Base-by-base conservation (phyloP, 2,329 filamentous ascomycete species). In the Juglanconis oblonga region DNA sequence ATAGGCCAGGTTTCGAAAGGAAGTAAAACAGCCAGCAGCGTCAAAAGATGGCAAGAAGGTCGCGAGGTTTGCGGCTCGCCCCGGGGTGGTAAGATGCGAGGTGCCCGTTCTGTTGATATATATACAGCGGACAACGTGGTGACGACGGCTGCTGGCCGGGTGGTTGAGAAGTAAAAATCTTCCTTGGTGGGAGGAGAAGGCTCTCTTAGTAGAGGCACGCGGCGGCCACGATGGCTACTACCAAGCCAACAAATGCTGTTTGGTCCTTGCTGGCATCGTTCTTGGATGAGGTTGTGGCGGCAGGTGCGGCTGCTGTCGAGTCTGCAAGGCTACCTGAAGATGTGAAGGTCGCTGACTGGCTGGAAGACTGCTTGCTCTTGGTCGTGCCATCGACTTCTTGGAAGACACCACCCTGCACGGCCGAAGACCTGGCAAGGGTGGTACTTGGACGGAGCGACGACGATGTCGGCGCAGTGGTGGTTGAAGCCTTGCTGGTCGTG, bases 211-310 rank as follows among this genome's bases (percentile, higher is more conserved):
- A 77, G 64, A 83, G 72, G 66, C 76, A 81, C 14, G 77, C 77
- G 32, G 82, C 78, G 31, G 81, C 83, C 36, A 84, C 74, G 49
- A 86, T 76, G 56, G 83, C 83, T 50, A 86, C 76, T 48, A 86
- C 73, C 29, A 86, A 75, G 50, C 83, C 81, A 7, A 76, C 81
- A 44, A 83, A 70, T 53, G 83, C 81, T 52, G 78, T 76, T 55
- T 78, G 78, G 53, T 79, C 78, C 64, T 83, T 72, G 5, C 67
- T 68, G 24, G 76, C 79, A 64, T 82, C 80, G 63, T 74, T 82
- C 66, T 78, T 68, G 9, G 69, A 67, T 17, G 67, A 67, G 24
- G 68, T 65, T 24, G 67, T 57, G 11, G 69, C 64, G 29, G 69
- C 55, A 5, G 66, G 62, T 5, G 62, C 59, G 42, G 61, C 65